Conservation (phyloP, 2,329 filamentous ascomycete genomes). For the Ascochyta lentis region DNA sequence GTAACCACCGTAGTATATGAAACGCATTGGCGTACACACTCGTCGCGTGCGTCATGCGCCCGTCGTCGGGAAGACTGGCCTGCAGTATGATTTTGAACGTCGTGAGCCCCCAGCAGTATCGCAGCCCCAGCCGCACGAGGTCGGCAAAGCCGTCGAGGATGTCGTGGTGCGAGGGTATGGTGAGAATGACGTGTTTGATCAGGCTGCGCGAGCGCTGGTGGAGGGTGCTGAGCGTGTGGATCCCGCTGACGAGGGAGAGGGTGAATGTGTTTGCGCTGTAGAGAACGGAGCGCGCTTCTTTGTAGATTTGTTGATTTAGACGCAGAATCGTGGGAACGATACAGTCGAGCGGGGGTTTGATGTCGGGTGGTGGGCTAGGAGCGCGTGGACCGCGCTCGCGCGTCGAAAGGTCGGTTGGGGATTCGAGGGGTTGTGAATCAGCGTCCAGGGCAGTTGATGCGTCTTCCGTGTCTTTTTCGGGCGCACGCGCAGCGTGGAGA, state of each 20-base stretch:
- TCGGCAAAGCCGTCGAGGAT: constrained; percentile 56
- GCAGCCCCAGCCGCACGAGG: constrained; percentile 52
- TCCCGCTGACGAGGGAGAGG: constrained; percentile 48
- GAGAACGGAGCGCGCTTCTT: constrained; percentile 41
- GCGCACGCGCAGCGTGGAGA: constrained; percentile 33
- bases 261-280: constrained; percentile 45
- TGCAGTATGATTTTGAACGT: constrained; percentile 51
- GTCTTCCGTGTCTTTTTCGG: constrained; percentile 21
- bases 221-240: constrained; percentile 48
- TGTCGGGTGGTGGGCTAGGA: constrained; percentile 1
- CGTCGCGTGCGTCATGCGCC: constrained; percentile 40
- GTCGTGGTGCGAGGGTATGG: constrained; percentile 55
- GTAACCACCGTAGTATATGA: constrained; percentile 56
- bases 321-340: constrained; percentile 50
- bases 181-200: constrained; percentile 53
- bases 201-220: constrained; percentile 53
- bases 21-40: constrained; percentile 57
- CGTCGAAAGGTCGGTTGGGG: neutral
- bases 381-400: neutral
- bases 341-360: constrained; percentile 31
- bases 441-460: neutral
- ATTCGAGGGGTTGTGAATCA: neutral
- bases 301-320: constrained; percentile 49
- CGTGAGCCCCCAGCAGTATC: constrained; percentile 56
- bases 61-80: constrained; percentile 39